phyloP scores from a whole-genome alignment of 306 rosid species.

The Glycyrrhiza uralensis region DNA sequence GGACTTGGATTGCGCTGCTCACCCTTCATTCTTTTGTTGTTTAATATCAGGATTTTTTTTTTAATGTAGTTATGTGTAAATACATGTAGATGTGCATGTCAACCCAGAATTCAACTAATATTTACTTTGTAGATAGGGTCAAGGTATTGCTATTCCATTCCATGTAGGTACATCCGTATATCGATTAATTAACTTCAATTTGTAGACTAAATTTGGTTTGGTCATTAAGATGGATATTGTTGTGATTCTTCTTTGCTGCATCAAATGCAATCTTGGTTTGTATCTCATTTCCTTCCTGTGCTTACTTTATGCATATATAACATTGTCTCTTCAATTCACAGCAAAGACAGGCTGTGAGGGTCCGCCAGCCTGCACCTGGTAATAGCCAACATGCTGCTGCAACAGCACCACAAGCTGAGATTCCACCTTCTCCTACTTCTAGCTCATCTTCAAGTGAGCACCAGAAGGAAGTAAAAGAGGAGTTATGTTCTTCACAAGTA shows the following conservation, averaged over 20 bases:
- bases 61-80: not conserved
- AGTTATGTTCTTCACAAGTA: conserved; percentile 42
- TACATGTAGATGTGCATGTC: not conserved
- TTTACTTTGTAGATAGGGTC: not conserved
- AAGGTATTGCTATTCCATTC: not conserved
- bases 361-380: conserved; percentile 37
- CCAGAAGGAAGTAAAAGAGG: conserved; percentile 48
- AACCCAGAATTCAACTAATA: not conserved
- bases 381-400: conserved; percentile 35
- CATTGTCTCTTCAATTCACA: conserved; percentile 27
- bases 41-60: not conserved
- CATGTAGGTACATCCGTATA: not conserved
- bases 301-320: not conserved
- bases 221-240: not conserved
- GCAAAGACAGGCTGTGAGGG: conserved; percentile 48
- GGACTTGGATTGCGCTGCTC: not conserved
- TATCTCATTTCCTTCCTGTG: not conserved
- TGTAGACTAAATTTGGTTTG: not conserved
- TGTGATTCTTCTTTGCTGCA: conserved; percentile 5
- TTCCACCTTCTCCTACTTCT: conserved; percentile 42
- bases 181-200: not conserved
- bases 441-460: conserved; percentile 46
- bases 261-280: not conserved
- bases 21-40: not conserved
- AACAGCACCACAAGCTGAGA: conserved; percentile 36